Base-by-base conservation (phyloP, 495 filamentous ascomycete genomes). In the Neurospora sp. region DNA sequence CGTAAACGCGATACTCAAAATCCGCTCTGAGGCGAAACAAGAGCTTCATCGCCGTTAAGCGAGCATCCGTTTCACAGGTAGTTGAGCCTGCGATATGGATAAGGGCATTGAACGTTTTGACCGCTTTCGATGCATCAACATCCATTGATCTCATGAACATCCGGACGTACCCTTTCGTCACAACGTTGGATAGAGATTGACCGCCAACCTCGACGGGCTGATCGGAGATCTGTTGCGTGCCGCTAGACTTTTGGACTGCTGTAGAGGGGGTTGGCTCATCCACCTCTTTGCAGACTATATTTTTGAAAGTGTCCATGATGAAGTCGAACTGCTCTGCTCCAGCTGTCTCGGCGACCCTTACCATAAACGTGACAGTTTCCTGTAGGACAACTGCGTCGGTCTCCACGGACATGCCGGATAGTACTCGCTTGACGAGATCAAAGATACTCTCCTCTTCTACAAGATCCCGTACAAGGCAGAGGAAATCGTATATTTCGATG, bases 21-120 rank as follows among this genome's bases (percentile, higher is more conserved):
- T 97, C 92, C 38, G 93, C 92, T 69, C 95, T 87, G 22, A 98
- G 82, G 27, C 95, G 89, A 77, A 96, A 94, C 8, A 98, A 84
- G 61, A 97, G 81, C 76, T 93, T 96, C 83, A 97, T 88, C 4
- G 91, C 91, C 10, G 90, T 91, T 35, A 98, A 82, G 12, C 93
- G 91, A 65, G 93, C 89, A 80, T 93, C 91, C 9, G 86, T 83
- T 45, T 88, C 87, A 73, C 81, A 87, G 2, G 78, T 74, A 27
- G 86, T 84, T 12, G 83, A 86, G 42, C 84, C 82, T 8, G 89
- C 89, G 73, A 93, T 87, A 68, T 84, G 81, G 40, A 92, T 82
- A 3, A 94, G 79, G 14, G 85, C 79, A 9, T 84, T 82, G 71
- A 87, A 91, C 4, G 85, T 79, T 17, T 83, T 82, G 8, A 81